These are phyloP conservation scores for Ampelocalamus luodianensis DNA, from an alignment of 176 grass and related monocot genomes.

Conservation along the genomic window DNA sequence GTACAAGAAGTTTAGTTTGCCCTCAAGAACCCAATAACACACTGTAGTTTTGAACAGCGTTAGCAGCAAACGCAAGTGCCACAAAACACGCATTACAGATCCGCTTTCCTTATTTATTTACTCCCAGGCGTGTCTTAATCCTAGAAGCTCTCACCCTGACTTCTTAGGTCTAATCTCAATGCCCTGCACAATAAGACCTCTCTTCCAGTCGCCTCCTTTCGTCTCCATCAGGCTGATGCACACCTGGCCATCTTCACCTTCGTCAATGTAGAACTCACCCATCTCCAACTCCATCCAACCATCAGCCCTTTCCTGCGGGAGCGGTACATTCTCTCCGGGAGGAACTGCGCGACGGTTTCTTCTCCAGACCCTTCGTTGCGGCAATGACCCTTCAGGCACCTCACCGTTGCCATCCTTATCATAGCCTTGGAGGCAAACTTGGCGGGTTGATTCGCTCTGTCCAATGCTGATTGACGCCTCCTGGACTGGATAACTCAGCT, in stretches of 20 bases:
- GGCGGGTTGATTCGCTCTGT: neutral
- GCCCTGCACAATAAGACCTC: constrained; percentile 62
- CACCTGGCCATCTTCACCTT: constrained; percentile 49
- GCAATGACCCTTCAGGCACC: too few relatives aligned
- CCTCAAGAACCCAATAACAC: too few relatives aligned
- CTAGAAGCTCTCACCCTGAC: neutral
- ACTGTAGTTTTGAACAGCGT: neutral
- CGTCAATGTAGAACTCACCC: constrained; percentile 52
- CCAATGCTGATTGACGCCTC: constrained; percentile 31
- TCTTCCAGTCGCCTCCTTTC: constrained; percentile 48
- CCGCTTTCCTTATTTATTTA: constrained; percentile 5
- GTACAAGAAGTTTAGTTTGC: too few relatives aligned
- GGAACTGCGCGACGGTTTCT: too few relatives aligned
- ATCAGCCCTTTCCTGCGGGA: constrained; percentile 47
- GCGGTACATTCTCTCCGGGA: too few relatives aligned
- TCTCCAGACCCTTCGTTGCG: too few relatives aligned
- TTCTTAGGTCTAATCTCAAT: constrained; percentile 71
- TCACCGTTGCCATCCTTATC: neutral
- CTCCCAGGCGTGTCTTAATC: neutral
- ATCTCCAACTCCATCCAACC: constrained; percentile 72
- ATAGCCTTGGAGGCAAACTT: constrained; percentile 42
- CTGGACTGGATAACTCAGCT: constrained; percentile 19
- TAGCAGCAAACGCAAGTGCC: neutral
- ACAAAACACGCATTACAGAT: neutral
- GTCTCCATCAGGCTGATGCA: constrained; percentile 53